Conservation (phyloP, 140 eudicot species). For the Stevia rebaudiana region DNA sequence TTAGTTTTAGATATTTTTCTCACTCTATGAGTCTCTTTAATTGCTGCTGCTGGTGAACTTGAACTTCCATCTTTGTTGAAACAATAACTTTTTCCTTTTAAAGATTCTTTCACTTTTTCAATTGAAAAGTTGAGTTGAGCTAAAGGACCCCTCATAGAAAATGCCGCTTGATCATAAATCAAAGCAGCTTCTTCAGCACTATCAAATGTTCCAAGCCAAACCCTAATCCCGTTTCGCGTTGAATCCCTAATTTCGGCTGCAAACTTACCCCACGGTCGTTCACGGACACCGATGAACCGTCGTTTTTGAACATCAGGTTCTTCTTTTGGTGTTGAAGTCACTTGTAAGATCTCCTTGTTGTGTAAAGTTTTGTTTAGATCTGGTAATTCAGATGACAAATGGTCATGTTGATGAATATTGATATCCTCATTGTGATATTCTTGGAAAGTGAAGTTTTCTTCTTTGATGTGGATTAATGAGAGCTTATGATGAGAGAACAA, state of each 20-base stretch:
- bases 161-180: constrained; percentile 54
- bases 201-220: constrained; percentile 54
- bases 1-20: constrained; percentile 10
- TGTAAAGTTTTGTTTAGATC: constrained; percentile 6
- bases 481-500: constrained; percentile 18
- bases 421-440: not conserved
- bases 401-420: constrained; percentile 3
- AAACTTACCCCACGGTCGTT: constrained; percentile 52
- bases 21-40: constrained; percentile 41
- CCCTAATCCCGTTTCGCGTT: constrained; percentile 51
- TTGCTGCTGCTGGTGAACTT: constrained; percentile 47
- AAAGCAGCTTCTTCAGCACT: constrained; percentile 52
- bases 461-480: constrained; percentile 9
- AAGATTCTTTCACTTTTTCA: constrained; percentile 42
- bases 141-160: constrained; percentile 40
- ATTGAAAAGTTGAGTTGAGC: constrained; percentile 40
- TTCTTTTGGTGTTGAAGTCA: not conserved
- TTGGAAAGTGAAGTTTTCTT: not conserved
- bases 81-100: constrained; percentile 27
- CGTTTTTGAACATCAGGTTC: constrained; percentile 11
- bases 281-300: constrained; percentile 47
- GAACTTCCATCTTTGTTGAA: constrained; percentile 33
- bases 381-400: constrained; percentile 16
- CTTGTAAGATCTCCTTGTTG: not conserved
- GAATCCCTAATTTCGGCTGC: constrained; percentile 63